These are phyloP conservation scores for Saccharomycopsis schoenii DNA, from an alignment of 805 yeast species.

Conservation along the genomic window DNA sequence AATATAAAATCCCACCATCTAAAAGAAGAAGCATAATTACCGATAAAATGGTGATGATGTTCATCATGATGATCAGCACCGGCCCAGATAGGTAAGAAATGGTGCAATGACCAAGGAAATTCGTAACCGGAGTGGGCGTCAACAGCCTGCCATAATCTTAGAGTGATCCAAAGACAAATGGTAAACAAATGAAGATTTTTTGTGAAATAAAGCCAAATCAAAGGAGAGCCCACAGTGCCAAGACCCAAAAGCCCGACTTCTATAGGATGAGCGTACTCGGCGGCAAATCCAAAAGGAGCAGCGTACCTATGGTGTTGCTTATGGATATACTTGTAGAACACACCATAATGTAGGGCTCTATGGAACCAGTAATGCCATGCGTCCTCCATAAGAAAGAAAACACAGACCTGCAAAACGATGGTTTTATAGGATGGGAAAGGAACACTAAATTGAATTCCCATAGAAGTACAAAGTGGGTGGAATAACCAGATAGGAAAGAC, in stretches of 20 bases:
- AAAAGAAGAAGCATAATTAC: constrained; percentile 74
- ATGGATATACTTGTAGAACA: constrained; percentile 66
- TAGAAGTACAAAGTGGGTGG: constrained; percentile 60
- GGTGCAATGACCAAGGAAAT: constrained; percentile 74
- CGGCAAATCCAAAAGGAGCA: constrained; percentile 78
- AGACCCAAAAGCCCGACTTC: constrained; percentile 71
- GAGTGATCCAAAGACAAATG: constrained; percentile 59
- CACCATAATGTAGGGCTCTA: constrained; percentile 60
- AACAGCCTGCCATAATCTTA: constrained; percentile 71
- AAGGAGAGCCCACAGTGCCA: constrained; percentile 76
- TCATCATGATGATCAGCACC: constrained; percentile 84
- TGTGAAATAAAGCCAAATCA: constrained; percentile 53
- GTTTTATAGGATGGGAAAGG: constrained; percentile 54
- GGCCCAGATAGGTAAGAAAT: constrained; percentile 74
- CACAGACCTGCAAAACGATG: constrained; percentile 43
- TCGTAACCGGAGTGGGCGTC: constrained; percentile 84
- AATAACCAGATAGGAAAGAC: constrained; percentile 78
- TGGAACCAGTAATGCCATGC: constrained; percentile 78
- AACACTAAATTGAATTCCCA: constrained; percentile 52
- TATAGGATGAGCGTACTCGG: constrained; percentile 78
- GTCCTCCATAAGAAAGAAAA: constrained; percentile 69
- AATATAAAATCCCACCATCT: constrained; percentile 70
- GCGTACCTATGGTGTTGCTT: constrained; percentile 80
- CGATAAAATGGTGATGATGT: constrained; percentile 73
- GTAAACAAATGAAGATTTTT: constrained; percentile 62